Evolutionary conservation across 2,329 filamentous ascomycete species (phyloP).

Genomic region (Sclerotinia minor): DNA sequence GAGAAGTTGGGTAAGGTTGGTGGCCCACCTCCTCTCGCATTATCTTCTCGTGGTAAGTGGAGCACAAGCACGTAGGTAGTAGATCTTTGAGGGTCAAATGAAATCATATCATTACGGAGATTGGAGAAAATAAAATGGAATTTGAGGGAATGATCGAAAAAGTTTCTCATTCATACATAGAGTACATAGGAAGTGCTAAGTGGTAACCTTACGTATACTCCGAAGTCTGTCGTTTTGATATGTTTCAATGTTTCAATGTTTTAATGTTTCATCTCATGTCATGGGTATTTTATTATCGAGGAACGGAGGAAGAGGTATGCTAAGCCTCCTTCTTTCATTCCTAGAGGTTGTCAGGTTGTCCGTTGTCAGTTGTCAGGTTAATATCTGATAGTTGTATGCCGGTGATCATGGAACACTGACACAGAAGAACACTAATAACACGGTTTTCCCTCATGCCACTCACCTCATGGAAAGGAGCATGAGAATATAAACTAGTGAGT

Average conservation of each 20-base stretch:
- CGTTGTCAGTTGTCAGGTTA: background rate
- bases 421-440: too few relatives aligned
- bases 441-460: background rate
- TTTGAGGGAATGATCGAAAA: background rate
- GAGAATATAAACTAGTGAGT: background rate
- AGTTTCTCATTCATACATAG: background rate
- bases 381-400: too few relatives aligned
- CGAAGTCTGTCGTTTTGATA: background rate
- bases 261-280: too few relatives aligned
- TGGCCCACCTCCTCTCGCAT: background rate
- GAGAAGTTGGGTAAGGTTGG: background rate
- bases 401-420: too few relatives aligned
- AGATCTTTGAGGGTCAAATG: background rate
- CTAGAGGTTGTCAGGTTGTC: background rate
- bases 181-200: too few relatives aligned
- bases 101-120: background rate
- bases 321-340: conserved; percentile 1
- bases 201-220: too few relatives aligned
- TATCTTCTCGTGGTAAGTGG: conserved; percentile 13
- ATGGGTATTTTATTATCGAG: background rate
- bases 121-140: background rate
- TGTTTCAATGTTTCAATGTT: background rate
- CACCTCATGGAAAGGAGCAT: background rate
- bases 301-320: background rate
- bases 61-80: background rate